Conservation (phyloP, 768 basidiomycete genomes). For the Cubamyces lactineus region DNA sequence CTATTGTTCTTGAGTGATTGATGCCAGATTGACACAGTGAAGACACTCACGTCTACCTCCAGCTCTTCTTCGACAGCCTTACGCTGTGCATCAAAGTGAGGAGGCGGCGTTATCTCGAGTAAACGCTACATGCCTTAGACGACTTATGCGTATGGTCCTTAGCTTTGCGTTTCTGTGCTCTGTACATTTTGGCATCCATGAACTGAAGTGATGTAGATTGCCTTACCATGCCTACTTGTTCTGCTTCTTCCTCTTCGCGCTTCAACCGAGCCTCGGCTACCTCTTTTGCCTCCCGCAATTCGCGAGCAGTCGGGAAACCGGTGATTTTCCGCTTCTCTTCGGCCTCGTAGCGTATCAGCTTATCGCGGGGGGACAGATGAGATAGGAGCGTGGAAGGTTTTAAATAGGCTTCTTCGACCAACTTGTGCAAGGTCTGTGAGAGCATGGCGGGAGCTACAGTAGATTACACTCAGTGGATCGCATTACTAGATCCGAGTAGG, state of each 20-base stretch:
- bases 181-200: constrained; percentile 14
- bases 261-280: constrained; percentile 63
- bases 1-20: constrained; percentile 38
- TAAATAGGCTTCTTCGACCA: constrained; percentile 74
- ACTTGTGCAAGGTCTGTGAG: constrained; percentile 63
- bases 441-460: constrained; percentile 47
- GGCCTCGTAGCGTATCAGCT: constrained; percentile 75
- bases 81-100: constrained; percentile 38
- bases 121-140: constrained; percentile 50
- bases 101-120: not conserved
- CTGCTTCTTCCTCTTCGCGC: constrained; percentile 73
- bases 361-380: constrained; percentile 80
- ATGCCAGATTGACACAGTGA: not conserved
- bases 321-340: constrained; percentile 76
- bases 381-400: constrained; percentile 79
- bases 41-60: constrained; percentile 63
- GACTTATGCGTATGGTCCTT: constrained; percentile 52
- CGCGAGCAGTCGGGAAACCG: constrained; percentile 81
- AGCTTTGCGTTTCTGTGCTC: constrained; percentile 63
- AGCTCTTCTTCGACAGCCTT: constrained; percentile 56
- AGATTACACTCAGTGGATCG: constrained; percentile 24
- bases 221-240: constrained; percentile 73
- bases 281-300: constrained; percentile 73
- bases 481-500: constrained; percentile 7
- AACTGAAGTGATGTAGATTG: too few species aligned